Evolutionary conservation across 2,329 filamentous ascomycete genomes (phyloP), one percentile per base, ranked within the genome.

Genomic region (Fusarium sarcochroum): DNA sequence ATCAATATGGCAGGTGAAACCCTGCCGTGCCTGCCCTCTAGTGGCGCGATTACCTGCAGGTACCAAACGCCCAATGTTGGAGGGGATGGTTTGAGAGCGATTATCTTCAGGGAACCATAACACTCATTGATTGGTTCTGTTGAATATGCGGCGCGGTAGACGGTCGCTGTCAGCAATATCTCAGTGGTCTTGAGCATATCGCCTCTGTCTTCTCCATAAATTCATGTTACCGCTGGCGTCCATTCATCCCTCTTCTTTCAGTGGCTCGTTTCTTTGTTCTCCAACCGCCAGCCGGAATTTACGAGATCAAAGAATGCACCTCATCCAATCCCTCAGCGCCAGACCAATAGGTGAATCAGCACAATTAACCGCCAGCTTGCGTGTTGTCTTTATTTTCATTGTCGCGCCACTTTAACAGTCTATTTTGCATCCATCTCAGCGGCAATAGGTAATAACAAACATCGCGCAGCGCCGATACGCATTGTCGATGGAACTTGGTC

Each of bases 221-320:
- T 38, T 14, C 15, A 15, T 9, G 18, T 65, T 63, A 42, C 56
- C 66, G 57, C 66, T 58, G 46, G 20, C 17, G 38, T 49, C 52
- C 20, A 38, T 30, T 40, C 46, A 40, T 50, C 38, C 50, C 61
- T 50, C 37, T 27, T 46, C 14, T 55, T 57, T 66, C 52, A 69
- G 52, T 69, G 66, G 66, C 57, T 69, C 57, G 37, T 32, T 42
- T 59, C 63, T 56, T 54, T 56, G 37, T 59, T 20, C 38, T 73
- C 68, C 71, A 73, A 67, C 71, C 71, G 71, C 71, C 69, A 63
- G 47, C 52, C 51, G 68, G 61, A 72, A 72, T 45, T 32, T 47
- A 32, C 47, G 23, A 46, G 40, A 42, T 14, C 38, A 41, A 45
- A 48, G 48, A 61, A 70, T 53, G 53, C 58, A 46, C 58, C 59